phyloP scores from a whole-genome alignment of 306 rosid genomes.

The Cucurbita ficifolia region DNA sequence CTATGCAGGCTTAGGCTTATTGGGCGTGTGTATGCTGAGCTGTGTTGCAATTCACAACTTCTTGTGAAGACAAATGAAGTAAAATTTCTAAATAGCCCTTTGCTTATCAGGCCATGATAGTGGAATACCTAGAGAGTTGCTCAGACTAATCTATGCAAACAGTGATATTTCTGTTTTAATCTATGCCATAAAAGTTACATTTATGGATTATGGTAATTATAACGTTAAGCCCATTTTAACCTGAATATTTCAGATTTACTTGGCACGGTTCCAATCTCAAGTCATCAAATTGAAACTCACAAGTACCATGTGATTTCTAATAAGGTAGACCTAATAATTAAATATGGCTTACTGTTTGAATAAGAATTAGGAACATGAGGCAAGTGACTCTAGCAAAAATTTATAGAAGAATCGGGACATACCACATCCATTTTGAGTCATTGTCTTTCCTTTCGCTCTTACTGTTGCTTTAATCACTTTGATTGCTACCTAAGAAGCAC shows the following conservation, averaged over 20 bases:
- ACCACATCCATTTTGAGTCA: too few species aligned
- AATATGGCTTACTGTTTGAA: not conserved
- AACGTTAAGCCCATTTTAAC: not conserved
- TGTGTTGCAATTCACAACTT: not conserved
- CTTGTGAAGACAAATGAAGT: not conserved
- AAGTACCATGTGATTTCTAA: not conserved
- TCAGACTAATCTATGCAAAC: not conserved
- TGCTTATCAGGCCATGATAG: not conserved
- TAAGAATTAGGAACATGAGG: not conserved
- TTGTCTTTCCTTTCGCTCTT: too few species aligned
- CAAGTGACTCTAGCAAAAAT: not conserved
- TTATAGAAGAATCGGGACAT: not conserved
- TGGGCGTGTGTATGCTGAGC: not conserved
- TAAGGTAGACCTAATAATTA: not conserved
- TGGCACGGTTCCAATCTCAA: not conserved
- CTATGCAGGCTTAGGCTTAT: not conserved
- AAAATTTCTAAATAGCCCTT: not conserved
- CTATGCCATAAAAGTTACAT: not conserved
- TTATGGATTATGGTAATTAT: not conserved
- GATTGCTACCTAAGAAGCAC: too few species aligned
- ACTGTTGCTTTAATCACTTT: too few species aligned
- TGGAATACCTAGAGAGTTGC: not conserved
- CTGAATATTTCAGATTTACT: not conserved
- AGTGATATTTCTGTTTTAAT: not conserved
- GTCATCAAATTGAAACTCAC: not conserved